Percentiles rank a stretch among this genome's conserved stretches.
phyloP scores from a whole-genome alignment of 2,329 filamentous ascomycete species.

The Ophiocordyceps unilateralis region DNA sequence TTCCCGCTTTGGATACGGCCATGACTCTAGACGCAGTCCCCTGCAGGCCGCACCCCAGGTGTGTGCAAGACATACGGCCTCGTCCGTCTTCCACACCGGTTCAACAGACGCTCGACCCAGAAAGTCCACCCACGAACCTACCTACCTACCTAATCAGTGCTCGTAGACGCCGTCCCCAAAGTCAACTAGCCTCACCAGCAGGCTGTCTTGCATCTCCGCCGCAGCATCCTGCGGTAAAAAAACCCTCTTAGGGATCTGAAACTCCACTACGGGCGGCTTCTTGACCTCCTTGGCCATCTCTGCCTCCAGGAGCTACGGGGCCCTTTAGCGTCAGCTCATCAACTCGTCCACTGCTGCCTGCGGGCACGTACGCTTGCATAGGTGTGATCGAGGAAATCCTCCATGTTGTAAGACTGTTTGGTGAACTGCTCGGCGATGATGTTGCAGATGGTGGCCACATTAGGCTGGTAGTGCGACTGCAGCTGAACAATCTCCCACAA shows the following conservation, averaged over 20 bases:
- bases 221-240: slow-evolving; percentile 38
- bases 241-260: slow-evolving; percentile 78
- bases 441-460: slow-evolving; percentile 82
- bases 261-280: slow-evolving; percentile 79
- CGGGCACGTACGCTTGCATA: slow-evolving; percentile 53
- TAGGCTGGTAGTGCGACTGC: slow-evolving; percentile 89
- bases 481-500: slow-evolving; percentile 90
- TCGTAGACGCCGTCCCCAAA: slow-evolving; percentile 19
- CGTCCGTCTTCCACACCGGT: no score
- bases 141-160: background rate
- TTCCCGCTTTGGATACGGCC: no score
- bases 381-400: slow-evolving; percentile 92
- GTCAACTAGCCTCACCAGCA: slow-evolving; percentile 44
- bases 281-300: slow-evolving; percentile 72
- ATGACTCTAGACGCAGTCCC: no score
- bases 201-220: slow-evolving; percentile 30
- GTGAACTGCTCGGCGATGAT: slow-evolving; percentile 96
- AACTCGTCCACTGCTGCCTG: background rate
- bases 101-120: no score
- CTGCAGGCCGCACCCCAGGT: no score
- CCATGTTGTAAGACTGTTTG: slow-evolving; percentile 84
- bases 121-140: background rate
- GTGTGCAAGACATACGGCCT: no score
- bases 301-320: slow-evolving; percentile 54
- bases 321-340: background rate